phyloP scores from a whole-genome alignment of 2,329 filamentous ascomycete genomes.

The Fusarium liriodendri region DNA sequence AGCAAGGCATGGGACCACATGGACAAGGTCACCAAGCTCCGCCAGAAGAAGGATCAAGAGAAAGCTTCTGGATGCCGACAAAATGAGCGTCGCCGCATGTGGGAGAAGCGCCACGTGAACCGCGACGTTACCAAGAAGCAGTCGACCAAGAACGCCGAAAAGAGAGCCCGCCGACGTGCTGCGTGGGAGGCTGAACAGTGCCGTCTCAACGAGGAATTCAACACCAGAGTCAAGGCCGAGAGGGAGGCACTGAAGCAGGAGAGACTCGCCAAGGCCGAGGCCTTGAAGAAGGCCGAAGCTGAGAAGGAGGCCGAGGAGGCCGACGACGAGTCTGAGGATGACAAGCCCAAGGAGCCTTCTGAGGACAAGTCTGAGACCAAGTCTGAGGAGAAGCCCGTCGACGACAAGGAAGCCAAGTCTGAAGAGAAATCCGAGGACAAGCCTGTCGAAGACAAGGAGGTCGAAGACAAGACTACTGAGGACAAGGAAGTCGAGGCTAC shows the following conservation, averaged over 20 bases:
- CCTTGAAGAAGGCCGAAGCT: slow-evolving; percentile 33
- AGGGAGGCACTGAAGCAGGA: slow-evolving; percentile 30
- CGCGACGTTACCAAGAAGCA: slow-evolving; percentile 56
- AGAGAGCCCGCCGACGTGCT: slow-evolving; percentile 46
- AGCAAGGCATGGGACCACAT: slow-evolving; percentile 65
- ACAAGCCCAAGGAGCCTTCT: slow-evolving; percentile 11
- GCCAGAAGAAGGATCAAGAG: slow-evolving; percentile 61
- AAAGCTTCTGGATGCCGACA: slow-evolving; percentile 61
- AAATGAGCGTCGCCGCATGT: slow-evolving; percentile 59
- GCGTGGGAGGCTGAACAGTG: slow-evolving; percentile 44
- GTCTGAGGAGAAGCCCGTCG: slow-evolving; percentile 2
- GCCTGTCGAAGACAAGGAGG: slow-evolving; percentile 18
- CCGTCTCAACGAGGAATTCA: slow-evolving; percentile 43
- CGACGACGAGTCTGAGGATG: slow-evolving; percentile 38
- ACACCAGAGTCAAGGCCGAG: slow-evolving; percentile 40
- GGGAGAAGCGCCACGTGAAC: slow-evolving; percentile 61
- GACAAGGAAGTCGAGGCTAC: slow-evolving; percentile 14
- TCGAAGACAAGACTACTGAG: slow-evolving; percentile 1
- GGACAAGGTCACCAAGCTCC: slow-evolving; percentile 61
- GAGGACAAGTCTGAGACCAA: not conserved
- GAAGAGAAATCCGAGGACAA: slow-evolving; percentile 14
- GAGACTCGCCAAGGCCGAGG: slow-evolving; percentile 28
- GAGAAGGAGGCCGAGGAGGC: slow-evolving; percentile 26
- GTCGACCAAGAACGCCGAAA: slow-evolving; percentile 52
- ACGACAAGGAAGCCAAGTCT: slow-evolving; percentile 12